Percentiles rank a stretch among this genome's conserved stretches.
These are phyloP conservation scores for Eucalyptus paniculata DNA, from an alignment of 345 rosid species.

Conservation along the genomic window DNA sequence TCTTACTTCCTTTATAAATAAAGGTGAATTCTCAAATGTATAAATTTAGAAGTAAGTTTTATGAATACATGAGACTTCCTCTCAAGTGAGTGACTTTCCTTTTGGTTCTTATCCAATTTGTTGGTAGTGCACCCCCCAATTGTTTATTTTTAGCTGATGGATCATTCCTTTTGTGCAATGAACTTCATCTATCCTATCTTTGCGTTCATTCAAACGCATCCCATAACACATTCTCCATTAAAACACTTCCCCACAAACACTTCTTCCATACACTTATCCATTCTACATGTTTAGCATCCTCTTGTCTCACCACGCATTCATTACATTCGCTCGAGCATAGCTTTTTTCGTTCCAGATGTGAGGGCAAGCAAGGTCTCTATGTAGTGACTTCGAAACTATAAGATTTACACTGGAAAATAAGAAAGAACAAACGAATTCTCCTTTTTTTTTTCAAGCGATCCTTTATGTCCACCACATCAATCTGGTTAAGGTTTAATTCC, in stretches of 20 bases:
- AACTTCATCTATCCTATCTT: not conserved
- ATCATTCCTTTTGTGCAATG: not conserved
- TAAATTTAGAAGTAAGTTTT: too few relatives aligned
- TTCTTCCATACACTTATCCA: not conserved
- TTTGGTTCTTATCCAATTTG: too few relatives aligned
- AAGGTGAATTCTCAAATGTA: not conserved
- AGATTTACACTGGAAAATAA: not conserved
- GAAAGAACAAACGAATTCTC: too few relatives aligned
- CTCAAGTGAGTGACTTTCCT: too few relatives aligned
- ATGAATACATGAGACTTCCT: too few relatives aligned
- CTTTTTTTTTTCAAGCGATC: fast-evolving
- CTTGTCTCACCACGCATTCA: not conserved
- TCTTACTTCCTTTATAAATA: not conserved
- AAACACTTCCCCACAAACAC: not conserved
- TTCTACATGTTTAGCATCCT: not conserved
- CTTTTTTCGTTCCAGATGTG: not conserved
- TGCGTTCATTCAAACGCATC: not conserved
- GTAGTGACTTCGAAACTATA: not conserved
- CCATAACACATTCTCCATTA: not conserved
- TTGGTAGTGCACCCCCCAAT: too few relatives aligned
- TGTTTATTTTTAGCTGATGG: not conserved
- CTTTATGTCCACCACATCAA: not conserved
- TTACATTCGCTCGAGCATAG: not conserved
- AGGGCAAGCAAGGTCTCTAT: not conserved
- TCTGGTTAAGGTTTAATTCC: not conserved